Conservation (phyloP, 2,329 filamentous ascomycete species). For the Neurospora crassa region DNA sequence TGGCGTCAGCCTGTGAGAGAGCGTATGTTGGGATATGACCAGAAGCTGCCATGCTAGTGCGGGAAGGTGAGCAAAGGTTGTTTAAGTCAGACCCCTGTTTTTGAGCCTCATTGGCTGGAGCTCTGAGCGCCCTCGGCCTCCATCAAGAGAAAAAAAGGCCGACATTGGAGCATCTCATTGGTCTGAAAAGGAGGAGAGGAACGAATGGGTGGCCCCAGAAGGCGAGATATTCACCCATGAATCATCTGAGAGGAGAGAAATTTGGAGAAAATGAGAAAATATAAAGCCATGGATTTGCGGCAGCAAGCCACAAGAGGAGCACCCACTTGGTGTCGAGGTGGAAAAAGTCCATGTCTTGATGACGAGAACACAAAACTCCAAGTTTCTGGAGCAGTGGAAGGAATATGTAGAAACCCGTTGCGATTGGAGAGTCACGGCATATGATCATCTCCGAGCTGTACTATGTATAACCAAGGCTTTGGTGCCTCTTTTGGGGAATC, state of each 20-base stretch:
- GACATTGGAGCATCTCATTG: conserved; percentile 14
- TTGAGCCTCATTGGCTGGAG: conserved; percentile 19
- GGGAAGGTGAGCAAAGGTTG: conserved; percentile 20
- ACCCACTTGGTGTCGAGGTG: background rate
- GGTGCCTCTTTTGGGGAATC: background rate
- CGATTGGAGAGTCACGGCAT: background rate
- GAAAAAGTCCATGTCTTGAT: background rate
- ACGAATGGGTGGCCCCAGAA: conserved; percentile 13
- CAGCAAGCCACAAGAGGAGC: conserved; percentile 3
- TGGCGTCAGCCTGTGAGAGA: conserved; percentile 13
- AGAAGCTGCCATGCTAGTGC: conserved; percentile 17
- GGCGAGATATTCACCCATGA: background rate
- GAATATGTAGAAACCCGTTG: background rate
- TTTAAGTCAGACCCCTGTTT: conserved; percentile 18
- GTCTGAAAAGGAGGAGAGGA: conserved; percentile 8
- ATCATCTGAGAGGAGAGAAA: conserved; percentile 4
- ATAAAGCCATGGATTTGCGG: conserved; percentile 3
- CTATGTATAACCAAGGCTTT: background rate
- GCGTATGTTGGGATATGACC: conserved; percentile 14
- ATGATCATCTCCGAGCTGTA: background rate
- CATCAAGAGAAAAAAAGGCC: conserved; percentile 14
- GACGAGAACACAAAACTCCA: background rate
- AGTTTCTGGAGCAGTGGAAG: background rate
- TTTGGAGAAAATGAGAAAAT: conserved; percentile 3
- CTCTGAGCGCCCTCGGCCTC: conserved; percentile 16